Conservation (phyloP, 2,329 filamentous ascomycete species). For the Penicillium hesseltinei region DNA sequence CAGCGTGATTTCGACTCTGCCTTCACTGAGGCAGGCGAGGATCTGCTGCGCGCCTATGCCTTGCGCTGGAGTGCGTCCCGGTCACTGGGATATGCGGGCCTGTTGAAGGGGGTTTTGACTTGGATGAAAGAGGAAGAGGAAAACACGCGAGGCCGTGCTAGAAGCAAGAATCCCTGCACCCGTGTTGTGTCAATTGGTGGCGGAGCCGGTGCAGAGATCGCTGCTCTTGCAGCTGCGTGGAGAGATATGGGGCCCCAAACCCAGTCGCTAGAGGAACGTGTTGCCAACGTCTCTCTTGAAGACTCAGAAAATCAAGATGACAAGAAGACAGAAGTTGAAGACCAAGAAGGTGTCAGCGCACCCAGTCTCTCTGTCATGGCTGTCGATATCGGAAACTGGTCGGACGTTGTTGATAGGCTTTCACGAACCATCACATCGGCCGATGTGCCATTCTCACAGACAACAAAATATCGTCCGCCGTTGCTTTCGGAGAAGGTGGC, state of each 20-base stretch:
- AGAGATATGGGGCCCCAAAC: constrained; percentile 34
- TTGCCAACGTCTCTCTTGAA: constrained; percentile 20
- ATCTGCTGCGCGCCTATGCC: constrained; percentile 78
- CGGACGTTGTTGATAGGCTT: constrained; percentile 59
- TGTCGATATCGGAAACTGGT: constrained; percentile 84
- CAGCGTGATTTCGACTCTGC: constrained; percentile 78
- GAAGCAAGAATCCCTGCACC: background rate
- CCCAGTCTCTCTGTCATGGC: constrained; percentile 54
- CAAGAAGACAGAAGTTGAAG: background rate
- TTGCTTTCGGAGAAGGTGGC: constrained; percentile 17
- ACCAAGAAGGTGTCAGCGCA: background rate
- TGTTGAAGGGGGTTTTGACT: constrained; percentile 46
- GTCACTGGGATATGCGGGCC: constrained; percentile 74
- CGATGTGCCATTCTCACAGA: constrained; percentile 28
- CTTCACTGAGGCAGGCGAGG: constrained; percentile 63
- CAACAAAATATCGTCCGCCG: constrained; percentile 32
- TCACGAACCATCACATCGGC: constrained; percentile 51
- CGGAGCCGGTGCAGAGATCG: constrained; percentile 65
- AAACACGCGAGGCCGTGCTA: background rate
- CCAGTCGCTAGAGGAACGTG: constrained; percentile 10
- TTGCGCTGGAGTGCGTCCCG: constrained; percentile 86
- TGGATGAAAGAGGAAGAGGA: constrained; percentile 13
- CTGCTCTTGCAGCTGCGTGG: constrained; percentile 58
- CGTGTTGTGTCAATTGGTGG: constrained; percentile 61
- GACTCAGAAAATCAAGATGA: constrained; percentile 3